Evolutionary conservation across 2,329 filamentous ascomycete species (phyloP).

Genomic region (Ascochyta pisi): DNA sequence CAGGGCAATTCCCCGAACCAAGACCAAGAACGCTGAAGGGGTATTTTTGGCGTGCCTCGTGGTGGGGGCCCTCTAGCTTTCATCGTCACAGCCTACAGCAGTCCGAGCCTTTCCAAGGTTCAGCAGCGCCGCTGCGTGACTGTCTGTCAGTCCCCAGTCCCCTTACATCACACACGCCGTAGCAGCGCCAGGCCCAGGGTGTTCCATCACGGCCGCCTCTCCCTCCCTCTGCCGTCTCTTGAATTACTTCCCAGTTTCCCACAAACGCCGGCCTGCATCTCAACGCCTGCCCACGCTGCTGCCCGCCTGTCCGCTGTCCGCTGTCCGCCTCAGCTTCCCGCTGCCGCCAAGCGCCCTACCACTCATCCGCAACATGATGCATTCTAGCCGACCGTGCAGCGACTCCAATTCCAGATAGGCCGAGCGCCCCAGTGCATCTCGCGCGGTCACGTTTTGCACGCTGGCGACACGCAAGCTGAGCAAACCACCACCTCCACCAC

Average conservation of each 20-base stretch:
- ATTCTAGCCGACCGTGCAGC: slow-evolving; percentile 25
- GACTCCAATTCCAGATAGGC: slow-evolving; percentile 20
- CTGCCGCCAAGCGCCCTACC: slow-evolving; percentile 16
- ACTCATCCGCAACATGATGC: slow-evolving; percentile 25
- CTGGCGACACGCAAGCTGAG: slow-evolving; percentile 18
- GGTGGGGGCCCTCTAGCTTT: slow-evolving; percentile 20
- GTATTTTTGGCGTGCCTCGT: slow-evolving; percentile 31
- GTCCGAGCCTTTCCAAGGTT: slow-evolving; percentile 25
- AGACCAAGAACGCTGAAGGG: slow-evolving; percentile 23
- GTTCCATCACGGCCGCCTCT: slow-evolving; percentile 11
- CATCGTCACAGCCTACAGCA: slow-evolving; percentile 21
- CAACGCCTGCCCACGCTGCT: slow-evolving; percentile 1
- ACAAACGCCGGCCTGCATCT: slow-evolving; percentile 9
- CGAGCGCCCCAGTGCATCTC: slow-evolving; percentile 16
- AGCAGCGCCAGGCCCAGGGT: slow-evolving; percentile 16
- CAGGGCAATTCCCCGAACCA: slow-evolving; percentile 26
- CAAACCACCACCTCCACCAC: slow-evolving; percentile 4
- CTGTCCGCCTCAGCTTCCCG: slow-evolving; percentile 8
- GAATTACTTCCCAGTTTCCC: slow-evolving; percentile 15
- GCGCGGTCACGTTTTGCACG: slow-evolving; percentile 31
- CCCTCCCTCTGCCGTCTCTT: slow-evolving; percentile 17
- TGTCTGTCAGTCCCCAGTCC: background rate
- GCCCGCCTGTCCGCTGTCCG: background rate
- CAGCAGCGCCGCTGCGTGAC: slow-evolving; percentile 15
- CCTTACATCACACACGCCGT: slow-evolving; percentile 22